Evolutionary conservation across 202 grass and related monocot species (phyloP).

Genomic region (Brachypodium distachyon): DNA sequence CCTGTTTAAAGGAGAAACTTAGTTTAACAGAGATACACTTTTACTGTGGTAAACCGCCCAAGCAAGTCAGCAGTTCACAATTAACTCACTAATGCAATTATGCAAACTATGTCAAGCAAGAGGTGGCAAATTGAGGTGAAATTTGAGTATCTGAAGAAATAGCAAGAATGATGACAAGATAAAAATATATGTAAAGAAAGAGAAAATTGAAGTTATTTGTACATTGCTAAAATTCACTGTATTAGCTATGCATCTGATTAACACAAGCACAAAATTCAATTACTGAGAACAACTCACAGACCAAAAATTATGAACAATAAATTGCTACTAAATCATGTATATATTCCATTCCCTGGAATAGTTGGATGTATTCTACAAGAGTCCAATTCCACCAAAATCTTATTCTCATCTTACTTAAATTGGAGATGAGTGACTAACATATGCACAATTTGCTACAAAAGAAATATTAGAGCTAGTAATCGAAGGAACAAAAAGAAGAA

Average conservation of each 20-base stretch:
- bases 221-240: background rate
- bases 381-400: no score
- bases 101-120: no score
- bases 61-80: background rate
- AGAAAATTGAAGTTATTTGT: background rate
- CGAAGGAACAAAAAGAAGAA: background rate
- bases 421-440: background rate
- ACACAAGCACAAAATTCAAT: background rate
- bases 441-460: background rate
- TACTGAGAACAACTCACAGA: background rate
- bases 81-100: background rate
- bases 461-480: background rate
- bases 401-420: no score
- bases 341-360: background rate
- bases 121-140: no score
- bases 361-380: background rate
- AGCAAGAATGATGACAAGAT: background rate
- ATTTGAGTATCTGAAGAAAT: background rate
- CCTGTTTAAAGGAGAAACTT: conserved; percentile 21
- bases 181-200: background rate
- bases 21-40: background rate
- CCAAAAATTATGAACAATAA: background rate
- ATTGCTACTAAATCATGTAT: background rate
- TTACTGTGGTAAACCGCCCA: background rate
- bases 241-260: background rate